phyloP scores from a whole-genome alignment of 2,329 filamentous ascomycete genomes.

The Myriangium duriaei region DNA sequence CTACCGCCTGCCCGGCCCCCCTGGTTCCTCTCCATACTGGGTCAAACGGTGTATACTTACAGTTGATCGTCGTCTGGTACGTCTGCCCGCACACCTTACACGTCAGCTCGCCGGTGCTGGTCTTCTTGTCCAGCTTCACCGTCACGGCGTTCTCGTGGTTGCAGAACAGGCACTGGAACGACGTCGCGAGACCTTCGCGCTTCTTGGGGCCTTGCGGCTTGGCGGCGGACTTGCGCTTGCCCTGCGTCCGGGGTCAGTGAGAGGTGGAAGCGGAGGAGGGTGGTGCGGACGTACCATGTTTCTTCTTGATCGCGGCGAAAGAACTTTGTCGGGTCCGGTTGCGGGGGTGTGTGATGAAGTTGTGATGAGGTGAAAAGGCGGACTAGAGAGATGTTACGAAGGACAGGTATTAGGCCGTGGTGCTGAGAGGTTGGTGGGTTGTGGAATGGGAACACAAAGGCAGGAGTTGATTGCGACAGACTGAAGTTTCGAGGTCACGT shows the following conservation, averaged over 20 bases:
- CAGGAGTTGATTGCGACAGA: too few relatives aligned
- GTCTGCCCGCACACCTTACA: constrained; percentile 91
- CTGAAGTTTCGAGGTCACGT: too few relatives aligned
- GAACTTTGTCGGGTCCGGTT: too few relatives aligned
- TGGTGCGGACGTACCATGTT: too few relatives aligned
- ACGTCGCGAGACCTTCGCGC: constrained; percentile 58
- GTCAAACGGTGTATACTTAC: constrained; percentile 40
- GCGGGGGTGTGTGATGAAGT: too few relatives aligned
- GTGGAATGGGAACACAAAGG: too few relatives aligned
- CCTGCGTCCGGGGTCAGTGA: constrained; percentile 46
- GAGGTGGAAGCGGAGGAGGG: background rate
- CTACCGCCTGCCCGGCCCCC: constrained; percentile 12
- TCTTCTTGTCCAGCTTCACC: constrained; percentile 89
- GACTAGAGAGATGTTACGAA: too few relatives aligned
- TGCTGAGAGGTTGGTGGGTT: too few relatives aligned
- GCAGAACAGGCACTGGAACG: constrained; percentile 96
- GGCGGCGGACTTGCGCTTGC: constrained; percentile 78
- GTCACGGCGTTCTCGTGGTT: constrained; percentile 90
- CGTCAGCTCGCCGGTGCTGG: constrained; percentile 67
- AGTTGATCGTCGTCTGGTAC: constrained; percentile 88
- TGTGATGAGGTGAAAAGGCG: too few relatives aligned
- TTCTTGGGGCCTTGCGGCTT: constrained; percentile 74
- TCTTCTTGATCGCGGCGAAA: too few relatives aligned
- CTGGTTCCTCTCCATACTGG: background rate
- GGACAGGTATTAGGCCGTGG: too few relatives aligned